phyloP scores from a whole-genome alignment of 139 green algal species.

The Chlamydomonas sp. region DNA sequence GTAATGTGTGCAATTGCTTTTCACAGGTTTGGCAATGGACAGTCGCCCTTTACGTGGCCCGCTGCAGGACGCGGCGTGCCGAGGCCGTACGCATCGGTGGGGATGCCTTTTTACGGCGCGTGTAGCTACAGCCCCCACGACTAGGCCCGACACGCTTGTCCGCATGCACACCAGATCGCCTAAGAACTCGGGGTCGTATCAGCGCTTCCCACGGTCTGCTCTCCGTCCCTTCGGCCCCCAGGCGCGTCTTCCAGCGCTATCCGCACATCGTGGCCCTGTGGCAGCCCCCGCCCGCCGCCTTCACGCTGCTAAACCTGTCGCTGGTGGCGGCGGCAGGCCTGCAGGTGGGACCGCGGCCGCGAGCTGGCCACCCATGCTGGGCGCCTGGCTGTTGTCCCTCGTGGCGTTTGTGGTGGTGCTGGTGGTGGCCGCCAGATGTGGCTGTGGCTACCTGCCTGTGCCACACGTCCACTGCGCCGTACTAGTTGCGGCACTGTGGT shows the following conservation, averaged over 20 bases:
- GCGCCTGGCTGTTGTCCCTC: no score
- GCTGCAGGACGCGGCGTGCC: no score
- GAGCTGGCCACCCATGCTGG: no score
- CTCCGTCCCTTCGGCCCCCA: not conserved
- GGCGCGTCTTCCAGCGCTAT: not conserved
- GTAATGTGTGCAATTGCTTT: no score
- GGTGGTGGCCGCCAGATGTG: no score
- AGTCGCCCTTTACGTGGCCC: no score
- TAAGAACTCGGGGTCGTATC: not conserved
- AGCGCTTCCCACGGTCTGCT: not conserved
- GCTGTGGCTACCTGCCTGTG: no score
- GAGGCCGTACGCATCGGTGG: not conserved
- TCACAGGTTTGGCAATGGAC: not conserved
- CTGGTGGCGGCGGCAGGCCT: constrained; percentile 16
- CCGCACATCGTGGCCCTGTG: not conserved
- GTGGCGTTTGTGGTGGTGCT: no score
- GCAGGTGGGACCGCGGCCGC: not conserved
- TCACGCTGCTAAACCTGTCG: not conserved
- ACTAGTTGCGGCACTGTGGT: no score
- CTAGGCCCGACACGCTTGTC: not conserved
- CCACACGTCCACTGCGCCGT: no score
- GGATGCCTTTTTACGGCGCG: not conserved
- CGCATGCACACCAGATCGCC: not conserved
- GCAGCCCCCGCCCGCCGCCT: not conserved
- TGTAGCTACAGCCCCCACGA: no score